Conservation (phyloP, 2,329 filamentous ascomycete species). For the Alternaria sp. region DNA sequence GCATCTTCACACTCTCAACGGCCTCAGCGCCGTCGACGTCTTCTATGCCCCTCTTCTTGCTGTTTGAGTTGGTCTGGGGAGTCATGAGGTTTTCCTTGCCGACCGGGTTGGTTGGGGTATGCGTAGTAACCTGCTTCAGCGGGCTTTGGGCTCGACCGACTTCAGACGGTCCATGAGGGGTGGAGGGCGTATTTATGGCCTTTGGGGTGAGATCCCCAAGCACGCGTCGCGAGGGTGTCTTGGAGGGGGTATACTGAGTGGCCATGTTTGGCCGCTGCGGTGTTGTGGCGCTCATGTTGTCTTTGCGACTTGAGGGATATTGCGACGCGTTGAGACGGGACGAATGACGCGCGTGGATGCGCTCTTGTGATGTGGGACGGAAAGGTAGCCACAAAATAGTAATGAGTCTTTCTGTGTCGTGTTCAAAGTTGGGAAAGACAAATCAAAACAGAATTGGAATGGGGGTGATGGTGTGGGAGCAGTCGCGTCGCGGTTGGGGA, state of each 20-base stretch:
- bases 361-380: neutral
- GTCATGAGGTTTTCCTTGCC: slow-evolving; percentile 41
- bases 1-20: slow-evolving; percentile 33
- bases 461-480: slow-evolving; percentile 20
- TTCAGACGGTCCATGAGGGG: slow-evolving; percentile 32
- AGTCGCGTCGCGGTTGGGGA: slow-evolving; percentile 32
- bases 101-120: slow-evolving; percentile 27
- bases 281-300: slow-evolving; percentile 30
- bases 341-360: slow-evolving; percentile 10
- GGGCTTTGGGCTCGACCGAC: slow-evolving; percentile 38
- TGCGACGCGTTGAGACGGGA: slow-evolving; percentile 31
- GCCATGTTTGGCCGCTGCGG: slow-evolving; percentile 34
- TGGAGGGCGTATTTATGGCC: slow-evolving; percentile 43
- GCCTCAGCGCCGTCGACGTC: slow-evolving; percentile 45
- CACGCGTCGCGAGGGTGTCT: slow-evolving; percentile 42
- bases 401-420: slow-evolving; percentile 6
- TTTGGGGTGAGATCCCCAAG: slow-evolving; percentile 45
- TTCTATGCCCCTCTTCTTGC: slow-evolving; percentile 45
- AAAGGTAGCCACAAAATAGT: slow-evolving; percentile 1
- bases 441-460: neutral
- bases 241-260: slow-evolving; percentile 33
- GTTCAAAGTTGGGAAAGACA: neutral
- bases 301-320: slow-evolving; percentile 13
- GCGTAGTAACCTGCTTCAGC: slow-evolving; percentile 41
- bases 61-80: slow-evolving; percentile 21